Conservation (phyloP, 495 filamentous ascomycete genomes). For the Xylaria acuta region DNA sequence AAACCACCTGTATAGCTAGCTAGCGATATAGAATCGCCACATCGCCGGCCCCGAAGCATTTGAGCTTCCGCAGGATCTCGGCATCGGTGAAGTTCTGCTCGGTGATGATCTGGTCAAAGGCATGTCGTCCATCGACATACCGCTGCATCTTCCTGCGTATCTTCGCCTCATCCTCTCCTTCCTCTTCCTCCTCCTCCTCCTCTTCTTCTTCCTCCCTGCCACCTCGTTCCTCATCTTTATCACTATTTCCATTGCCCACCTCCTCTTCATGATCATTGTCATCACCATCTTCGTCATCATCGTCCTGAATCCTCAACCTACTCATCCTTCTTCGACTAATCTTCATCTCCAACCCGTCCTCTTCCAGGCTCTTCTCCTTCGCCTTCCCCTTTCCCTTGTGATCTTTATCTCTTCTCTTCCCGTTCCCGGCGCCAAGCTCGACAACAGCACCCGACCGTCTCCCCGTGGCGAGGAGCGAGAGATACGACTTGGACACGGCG, state of each 20-base stretch:
- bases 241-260: not conserved
- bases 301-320: not conserved
- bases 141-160: constrained; percentile 65
- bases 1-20: not conserved
- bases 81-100: constrained; percentile 68
- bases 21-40: constrained; percentile 57
- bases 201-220: constrained; percentile 28
- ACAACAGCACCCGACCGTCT: constrained; percentile 43
- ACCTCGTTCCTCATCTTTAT: constrained; percentile 15
- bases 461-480: constrained; percentile 50
- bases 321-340: not conserved
- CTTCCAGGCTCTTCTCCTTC: constrained; percentile 8
- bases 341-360: constrained; percentile 27
- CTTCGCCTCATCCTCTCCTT: constrained; percentile 34
- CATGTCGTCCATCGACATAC: constrained; percentile 82
- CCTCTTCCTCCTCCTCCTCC: not conserved
- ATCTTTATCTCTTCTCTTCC: not conserved
- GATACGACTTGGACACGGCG: constrained; percentile 67
- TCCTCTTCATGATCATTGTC: not conserved
- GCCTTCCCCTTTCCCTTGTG: constrained; percentile 7
- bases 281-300: not conserved
- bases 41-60: constrained; percentile 53
- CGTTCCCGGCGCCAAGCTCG: constrained; percentile 16
- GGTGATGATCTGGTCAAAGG: constrained; percentile 89
- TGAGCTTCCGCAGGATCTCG: constrained; percentile 60